Evolutionary conservation across 148 eudicot genomes (phyloP), one percentile per base, ranked within the genome.

Genomic region (Amaranthus hypochondriacus): DNA sequence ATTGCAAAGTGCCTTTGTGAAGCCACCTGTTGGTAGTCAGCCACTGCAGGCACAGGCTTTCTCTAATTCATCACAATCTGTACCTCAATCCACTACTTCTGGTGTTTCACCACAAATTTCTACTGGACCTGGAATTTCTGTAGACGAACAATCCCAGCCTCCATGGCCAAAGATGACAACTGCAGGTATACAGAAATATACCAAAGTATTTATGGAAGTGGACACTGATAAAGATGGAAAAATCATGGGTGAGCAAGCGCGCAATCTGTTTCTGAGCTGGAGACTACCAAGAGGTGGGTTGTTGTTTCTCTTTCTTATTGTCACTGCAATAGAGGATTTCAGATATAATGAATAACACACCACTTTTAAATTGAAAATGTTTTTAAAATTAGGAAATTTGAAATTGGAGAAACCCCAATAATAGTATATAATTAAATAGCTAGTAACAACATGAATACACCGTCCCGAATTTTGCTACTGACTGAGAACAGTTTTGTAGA

Each of bases 91-190:
- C 70, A 66, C 79, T 68, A 72, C 89, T 11, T 70, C 83, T 50
- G 62, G 72, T 73, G 82, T 79, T 69, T 62, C 88, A 49, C 59
- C 96, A 53, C 91, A 84, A 76, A 55, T 74, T 73, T 74, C 88
- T 73, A 81, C 73, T 43, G 86, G 84, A 73, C 72, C 73, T 46
- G 84, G 78, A 62, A 74, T 66, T 75, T 78, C 88, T 60, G 44
- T 82, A 65, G 49, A 93, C 51, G 86, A 84, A 76, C 90, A 86
- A 65, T 61, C 89, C 49, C 90, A 86, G 69, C 79, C 75, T 71
- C 82, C 96, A 48, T 95, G 99, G 97, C 99, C 99, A 70, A 95
- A 92, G 84, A 92, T 95, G 96, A 90, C 92, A 43, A 83, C 89
- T 56, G 80, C 97, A 75, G 88, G 97, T 66, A 78, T 95, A 80